A percentile compares a stretch with the other conserved stretches of the same genome.
Conservation (phyloP, 495 filamentous ascomycete genomes). For the Copromyces sp. region DNA sequence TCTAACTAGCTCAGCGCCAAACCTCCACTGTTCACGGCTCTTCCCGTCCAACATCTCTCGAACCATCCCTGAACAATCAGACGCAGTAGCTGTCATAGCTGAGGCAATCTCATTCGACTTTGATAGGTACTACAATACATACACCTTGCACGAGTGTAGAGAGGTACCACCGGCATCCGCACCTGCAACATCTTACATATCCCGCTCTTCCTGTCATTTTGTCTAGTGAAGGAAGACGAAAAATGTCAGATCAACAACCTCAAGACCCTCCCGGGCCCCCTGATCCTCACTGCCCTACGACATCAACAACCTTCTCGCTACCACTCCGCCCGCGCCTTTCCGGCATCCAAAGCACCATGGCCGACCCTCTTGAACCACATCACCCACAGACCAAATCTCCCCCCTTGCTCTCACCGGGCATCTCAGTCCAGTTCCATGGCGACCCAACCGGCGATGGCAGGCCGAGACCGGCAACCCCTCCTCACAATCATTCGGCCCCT, state of each 20-base stretch:
- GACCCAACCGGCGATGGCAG: slow-evolving; percentile 5
- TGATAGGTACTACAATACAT: not conserved
- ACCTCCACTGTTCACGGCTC: not conserved
- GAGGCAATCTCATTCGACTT: not conserved
- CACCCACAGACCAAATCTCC: slow-evolving; percentile 7
- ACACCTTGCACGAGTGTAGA: not conserved
- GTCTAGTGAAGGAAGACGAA: not conserved
- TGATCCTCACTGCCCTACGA: not conserved
- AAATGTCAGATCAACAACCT: not conserved
- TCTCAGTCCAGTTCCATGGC: slow-evolving; percentile 30
- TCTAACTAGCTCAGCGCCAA: not conserved
- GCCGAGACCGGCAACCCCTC: slow-evolving; percentile 1
- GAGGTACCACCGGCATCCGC: not conserved
- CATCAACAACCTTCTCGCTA: slow-evolving; percentile 5
- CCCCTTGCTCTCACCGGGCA: slow-evolving; percentile 27
- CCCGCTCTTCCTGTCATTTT: not conserved
- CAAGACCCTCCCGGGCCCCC: not conserved
- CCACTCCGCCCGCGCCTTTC: slow-evolving; percentile 10
- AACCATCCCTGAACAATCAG: not conserved
- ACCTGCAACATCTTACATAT: not conserved
- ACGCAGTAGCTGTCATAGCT: not conserved
- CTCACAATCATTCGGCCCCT: slow-evolving; percentile 24
- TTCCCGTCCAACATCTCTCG: not conserved
- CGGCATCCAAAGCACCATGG: slow-evolving; percentile 4
- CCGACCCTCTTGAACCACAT: not conserved